Evolutionary conservation across 768 basidiomycete genomes (phyloP).

Genomic region (Boletus pseudo-olivaceus): DNA sequence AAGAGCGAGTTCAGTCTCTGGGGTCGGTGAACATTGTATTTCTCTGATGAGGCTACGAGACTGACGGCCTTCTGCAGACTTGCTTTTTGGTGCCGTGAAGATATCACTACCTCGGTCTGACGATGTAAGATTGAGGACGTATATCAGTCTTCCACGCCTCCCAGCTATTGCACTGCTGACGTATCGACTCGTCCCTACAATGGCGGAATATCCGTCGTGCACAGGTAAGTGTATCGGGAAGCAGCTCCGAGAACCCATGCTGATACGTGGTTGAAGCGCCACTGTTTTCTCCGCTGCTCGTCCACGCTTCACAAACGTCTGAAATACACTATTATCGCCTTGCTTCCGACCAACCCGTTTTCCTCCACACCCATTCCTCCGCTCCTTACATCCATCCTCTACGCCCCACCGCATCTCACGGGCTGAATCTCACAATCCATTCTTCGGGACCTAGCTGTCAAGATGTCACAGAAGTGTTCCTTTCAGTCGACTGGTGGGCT

Average conservation of each 20-base stretch:
- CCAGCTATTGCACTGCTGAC: slow-evolving; percentile 61
- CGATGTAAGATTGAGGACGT: slow-evolving; percentile 36
- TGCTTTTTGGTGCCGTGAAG: slow-evolving; percentile 36
- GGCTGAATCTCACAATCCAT: slow-evolving; percentile 57
- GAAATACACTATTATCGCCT: slow-evolving; percentile 73
- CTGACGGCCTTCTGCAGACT: slow-evolving; percentile 32
- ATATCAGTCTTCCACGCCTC: slow-evolving; percentile 52
- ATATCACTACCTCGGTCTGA: slow-evolving; percentile 32
- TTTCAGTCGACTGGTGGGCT: slow-evolving; percentile 68
- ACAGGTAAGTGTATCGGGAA: slow-evolving; percentile 19
- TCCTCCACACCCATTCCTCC: slow-evolving; percentile 63
- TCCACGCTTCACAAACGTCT: slow-evolving; percentile 52
- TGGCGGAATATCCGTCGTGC: slow-evolving; percentile 23
- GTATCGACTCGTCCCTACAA: slow-evolving; percentile 49
- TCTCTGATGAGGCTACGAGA: neutral
- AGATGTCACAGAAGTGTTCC: slow-evolving; percentile 33
- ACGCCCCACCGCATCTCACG: slow-evolving; percentile 20
- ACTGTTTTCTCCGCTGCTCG: slow-evolving; percentile 61
- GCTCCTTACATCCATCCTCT: slow-evolving; percentile 57
- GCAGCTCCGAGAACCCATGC: neutral
- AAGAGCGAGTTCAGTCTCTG: slow-evolving; percentile 34
- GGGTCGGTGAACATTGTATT: slow-evolving; percentile 36
- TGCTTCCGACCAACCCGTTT: slow-evolving; percentile 19
- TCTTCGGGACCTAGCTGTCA: slow-evolving; percentile 52
- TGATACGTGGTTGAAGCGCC: slow-evolving; percentile 39